Conservation (phyloP, 2,329 filamentous ascomycete species). For the Fusarium mexicanum region DNA sequence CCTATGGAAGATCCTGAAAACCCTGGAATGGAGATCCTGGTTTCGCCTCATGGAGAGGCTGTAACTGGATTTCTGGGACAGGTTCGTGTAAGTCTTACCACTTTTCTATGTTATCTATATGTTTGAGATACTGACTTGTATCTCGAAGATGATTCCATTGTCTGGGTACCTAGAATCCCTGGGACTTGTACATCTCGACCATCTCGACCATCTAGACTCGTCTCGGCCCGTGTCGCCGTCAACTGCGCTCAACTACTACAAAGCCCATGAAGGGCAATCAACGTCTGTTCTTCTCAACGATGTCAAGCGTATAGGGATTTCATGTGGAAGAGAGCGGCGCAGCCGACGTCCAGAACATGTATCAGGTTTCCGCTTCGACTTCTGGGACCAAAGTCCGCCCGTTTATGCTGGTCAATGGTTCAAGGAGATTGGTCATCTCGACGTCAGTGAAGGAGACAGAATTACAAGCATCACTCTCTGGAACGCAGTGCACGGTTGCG, state of each 20-base stretch:
- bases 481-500: too few species aligned
- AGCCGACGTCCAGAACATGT: background rate
- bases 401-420: constrained; percentile 13
- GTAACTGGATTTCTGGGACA: constrained; percentile 1
- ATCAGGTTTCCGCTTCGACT: constrained; percentile 11
- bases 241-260: too few species aligned
- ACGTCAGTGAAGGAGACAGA: background rate
- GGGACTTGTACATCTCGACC: background rate
- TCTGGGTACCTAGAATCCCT: background rate
- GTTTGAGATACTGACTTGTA: background rate
- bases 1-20: too few species aligned
- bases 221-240: too few species aligned
- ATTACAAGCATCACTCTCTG: rapidly evolving
- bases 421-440: background rate
- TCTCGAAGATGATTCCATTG: background rate
- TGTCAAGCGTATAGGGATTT: background rate
- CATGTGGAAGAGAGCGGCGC: background rate
- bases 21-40: background rate
- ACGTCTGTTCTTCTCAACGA: too few species aligned
- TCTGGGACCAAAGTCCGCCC: background rate
- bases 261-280: too few species aligned
- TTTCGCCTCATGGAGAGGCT: background rate
- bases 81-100: background rate
- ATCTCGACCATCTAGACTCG: too few species aligned
- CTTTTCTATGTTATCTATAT: too few species aligned